phyloP scores from a whole-genome alignment of 768 basidiomycete species.

The Amylocystis lapponica region DNA sequence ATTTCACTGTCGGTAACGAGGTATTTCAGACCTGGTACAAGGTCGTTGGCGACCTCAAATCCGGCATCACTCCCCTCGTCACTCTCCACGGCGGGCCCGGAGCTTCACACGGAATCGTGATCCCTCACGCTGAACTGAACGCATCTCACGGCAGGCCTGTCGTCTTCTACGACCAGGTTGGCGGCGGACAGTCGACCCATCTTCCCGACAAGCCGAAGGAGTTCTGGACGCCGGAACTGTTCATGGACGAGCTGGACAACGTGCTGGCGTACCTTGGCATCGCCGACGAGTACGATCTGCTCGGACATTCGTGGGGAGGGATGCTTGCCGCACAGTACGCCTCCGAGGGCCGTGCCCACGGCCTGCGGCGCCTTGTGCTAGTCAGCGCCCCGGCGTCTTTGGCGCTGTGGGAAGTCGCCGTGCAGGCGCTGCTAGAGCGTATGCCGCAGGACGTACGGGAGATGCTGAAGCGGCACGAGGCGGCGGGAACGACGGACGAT shows the following conservation, averaged over 20 bases:
- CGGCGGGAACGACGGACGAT: conserved; percentile 33
- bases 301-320: conserved; percentile 58
- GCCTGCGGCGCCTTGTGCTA: conserved; percentile 36
- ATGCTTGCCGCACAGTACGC: conserved; percentile 42
- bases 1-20: neutral
- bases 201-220: conserved; percentile 26
- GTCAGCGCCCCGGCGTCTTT: conserved; percentile 40
- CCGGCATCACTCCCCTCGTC: conserved; percentile 30
- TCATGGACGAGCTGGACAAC: conserved; percentile 49
- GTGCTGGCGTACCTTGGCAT: conserved; percentile 39
- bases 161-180: conserved; percentile 49
- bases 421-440: conserved; percentile 17
- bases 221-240: conserved; percentile 45
- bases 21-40: conserved; percentile 38
- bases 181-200: conserved; percentile 40
- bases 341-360: conserved; percentile 37
- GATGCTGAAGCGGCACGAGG: conserved; percentile 32
- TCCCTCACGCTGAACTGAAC: conserved; percentile 31
- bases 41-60: conserved; percentile 35
- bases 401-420: conserved; percentile 30
- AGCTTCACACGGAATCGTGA: conserved; percentile 35
- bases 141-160: conserved; percentile 29
- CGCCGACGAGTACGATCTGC: conserved; percentile 35
- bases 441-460: conserved; percentile 29
- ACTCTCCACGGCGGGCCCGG: conserved; percentile 46